A percentile compares a stretch with the other conserved stretches of the same genome.
Evolutionary conservation across 345 rosid species (phyloP).

Genomic region (Durio zibethinus): DNA sequence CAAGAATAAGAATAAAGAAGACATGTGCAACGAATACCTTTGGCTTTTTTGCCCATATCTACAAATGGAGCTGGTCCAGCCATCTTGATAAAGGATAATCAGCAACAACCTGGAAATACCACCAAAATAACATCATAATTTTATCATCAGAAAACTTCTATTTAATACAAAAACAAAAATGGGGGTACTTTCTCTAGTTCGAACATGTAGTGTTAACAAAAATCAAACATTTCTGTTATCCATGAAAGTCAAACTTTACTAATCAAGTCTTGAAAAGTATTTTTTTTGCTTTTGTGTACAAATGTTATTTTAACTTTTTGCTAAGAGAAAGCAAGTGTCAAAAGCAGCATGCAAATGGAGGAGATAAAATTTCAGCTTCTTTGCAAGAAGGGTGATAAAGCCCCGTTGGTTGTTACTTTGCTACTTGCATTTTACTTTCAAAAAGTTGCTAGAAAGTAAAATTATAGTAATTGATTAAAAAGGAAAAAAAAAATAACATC

Average conservation of each 20-base stretch:
- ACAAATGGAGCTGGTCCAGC: conserved; percentile 66
- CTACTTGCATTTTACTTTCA: not conserved
- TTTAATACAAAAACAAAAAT: not conserved
- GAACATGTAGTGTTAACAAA: not conserved
- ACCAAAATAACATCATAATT: not conserved
- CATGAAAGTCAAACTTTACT: not conserved
- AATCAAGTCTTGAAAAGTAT: not conserved
- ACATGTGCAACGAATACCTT: conserved; percentile 37
- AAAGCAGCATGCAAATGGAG: not conserved
- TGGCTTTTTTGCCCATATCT: conserved; percentile 73
- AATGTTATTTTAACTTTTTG: not conserved
- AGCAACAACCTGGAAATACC: conserved; percentile 18
- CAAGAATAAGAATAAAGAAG: not conserved
- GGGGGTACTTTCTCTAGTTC: not conserved
- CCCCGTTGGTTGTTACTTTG: not conserved
- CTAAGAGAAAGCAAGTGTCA: not conserved
- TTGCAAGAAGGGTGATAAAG: not conserved
- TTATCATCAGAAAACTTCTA: not conserved
- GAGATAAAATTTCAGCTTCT: not conserved
- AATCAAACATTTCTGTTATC: not conserved
- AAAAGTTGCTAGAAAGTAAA: not conserved
- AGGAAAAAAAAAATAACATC: not conserved
- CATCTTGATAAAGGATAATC: conserved; percentile 11
- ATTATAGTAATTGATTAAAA: not conserved
- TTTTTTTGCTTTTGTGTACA: not conserved